Evolutionary conservation across 805 yeast genomes (phyloP), one percentile per base, ranked within the genome.

Genomic region (Candida ulmi): DNA sequence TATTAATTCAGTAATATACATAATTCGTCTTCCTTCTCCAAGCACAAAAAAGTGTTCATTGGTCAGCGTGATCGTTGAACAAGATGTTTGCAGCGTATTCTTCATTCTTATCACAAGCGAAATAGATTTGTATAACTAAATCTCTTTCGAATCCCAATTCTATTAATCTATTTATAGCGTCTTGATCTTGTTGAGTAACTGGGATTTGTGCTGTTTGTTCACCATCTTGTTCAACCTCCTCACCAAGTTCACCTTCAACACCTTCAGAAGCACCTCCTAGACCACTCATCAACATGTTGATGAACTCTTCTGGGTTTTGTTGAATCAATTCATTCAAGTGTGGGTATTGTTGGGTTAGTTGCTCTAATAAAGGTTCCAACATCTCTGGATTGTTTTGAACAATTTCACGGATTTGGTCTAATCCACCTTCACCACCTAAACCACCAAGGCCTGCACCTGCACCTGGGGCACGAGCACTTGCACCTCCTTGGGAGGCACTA

Each of bases 21-120:
- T 3, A 13, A 19, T 32, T 27, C 9, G n/a, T n/a, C 25, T 21
- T 21, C 24, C 24, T 7, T 7, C 24, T 9, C 9, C 24, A 5
- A 12, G 17, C 13, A 15, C 8, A 18, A 15, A 17, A 8, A 17
- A 11, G n/a, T 17, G 12, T 25, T 17, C n/a, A 36, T 30, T 43
- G 52, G 38, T 64, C 66, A 36, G 66, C 66, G 38, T 74, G 76
- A 44, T 75, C 82, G 55, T 72, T 74, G 56, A 93, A 85, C 52
- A 93, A 71, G 57, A 88, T 77, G 66, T 93, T 93, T 17, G 98
- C 99, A 32, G 99, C 88, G 54, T 87, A 76, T 68, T 91, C 96
- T 68, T 93, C 99, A 64, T 93, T 88, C 67, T 88, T 91, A 57
- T 93, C 99, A 64, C 99, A 93, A 31, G 98, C 98, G 73, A 93